Evolutionary conservation across 1,284 basidiomycete genomes (phyloP).

Genomic region (Calocybe gambosa): DNA sequence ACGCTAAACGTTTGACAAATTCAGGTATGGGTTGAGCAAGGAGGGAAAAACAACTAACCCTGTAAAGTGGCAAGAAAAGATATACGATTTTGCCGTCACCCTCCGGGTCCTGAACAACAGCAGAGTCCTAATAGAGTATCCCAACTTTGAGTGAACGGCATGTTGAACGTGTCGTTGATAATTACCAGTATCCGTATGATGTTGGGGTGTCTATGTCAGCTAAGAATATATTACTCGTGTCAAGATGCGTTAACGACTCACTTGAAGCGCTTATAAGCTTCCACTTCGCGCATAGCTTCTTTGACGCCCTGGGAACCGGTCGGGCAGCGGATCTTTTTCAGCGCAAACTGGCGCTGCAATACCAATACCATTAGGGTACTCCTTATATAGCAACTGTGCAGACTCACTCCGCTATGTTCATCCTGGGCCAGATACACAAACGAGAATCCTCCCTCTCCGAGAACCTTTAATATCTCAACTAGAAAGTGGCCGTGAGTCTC

Average conservation of each 20-base stretch:
- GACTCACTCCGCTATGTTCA: slow-evolving; percentile 68
- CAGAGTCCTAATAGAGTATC: slow-evolving; percentile 63
- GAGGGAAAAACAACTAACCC: slow-evolving; percentile 35
- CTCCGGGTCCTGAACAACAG: slow-evolving; percentile 87
- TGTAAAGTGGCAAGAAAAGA: slow-evolving; percentile 86
- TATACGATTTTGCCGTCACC: slow-evolving; percentile 95
- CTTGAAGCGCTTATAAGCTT: slow-evolving; percentile 88
- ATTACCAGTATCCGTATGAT: slow-evolving; percentile 79
- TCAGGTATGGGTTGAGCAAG: slow-evolving; percentile 12
- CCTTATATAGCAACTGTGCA: not conserved
- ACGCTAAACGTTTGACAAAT: slow-evolving; percentile 39
- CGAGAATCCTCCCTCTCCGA: slow-evolving; percentile 94
- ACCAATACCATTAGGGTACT: slow-evolving; percentile 5
- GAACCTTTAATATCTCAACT: slow-evolving; percentile 85
- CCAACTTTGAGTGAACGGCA: slow-evolving; percentile 1
- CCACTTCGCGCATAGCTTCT: slow-evolving; percentile 85
- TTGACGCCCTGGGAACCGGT: slow-evolving; percentile 77
- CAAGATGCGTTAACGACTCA: slow-evolving; percentile 34
- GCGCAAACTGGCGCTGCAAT: slow-evolving; percentile 74
- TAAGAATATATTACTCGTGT: not conserved
- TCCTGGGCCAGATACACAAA: slow-evolving; percentile 93
- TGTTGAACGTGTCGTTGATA: not conserved
- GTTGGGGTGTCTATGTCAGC: slow-evolving; percentile 67
- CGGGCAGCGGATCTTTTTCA: slow-evolving; percentile 91
- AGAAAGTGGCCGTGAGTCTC: slow-evolving; percentile 5